Evolutionary conservation across 2,329 filamentous ascomycete species (phyloP), one percentile per base, ranked within the genome.

Genomic region (Ophiostoma sp.): DNA sequence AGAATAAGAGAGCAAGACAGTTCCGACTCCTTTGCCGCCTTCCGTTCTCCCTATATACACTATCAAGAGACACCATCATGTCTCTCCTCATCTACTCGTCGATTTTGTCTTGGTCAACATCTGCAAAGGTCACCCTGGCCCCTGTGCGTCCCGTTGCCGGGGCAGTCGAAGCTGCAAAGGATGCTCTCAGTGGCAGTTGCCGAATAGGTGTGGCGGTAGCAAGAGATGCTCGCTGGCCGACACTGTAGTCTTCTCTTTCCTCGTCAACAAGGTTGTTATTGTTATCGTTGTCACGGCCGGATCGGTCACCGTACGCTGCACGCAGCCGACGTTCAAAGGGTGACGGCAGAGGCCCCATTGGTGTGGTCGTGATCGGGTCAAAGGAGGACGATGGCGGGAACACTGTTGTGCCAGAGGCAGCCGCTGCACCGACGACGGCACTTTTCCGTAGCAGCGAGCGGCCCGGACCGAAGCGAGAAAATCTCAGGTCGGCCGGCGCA

Each of bases 281-380:
- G 48, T 61, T 7, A 39, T 25, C 52, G 22, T 39, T 19, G 9
- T 52, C 63, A n/a, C 36, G n/a, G 25, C 25, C 71, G 4, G 28
- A 17, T 19, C 22, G 61, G 36, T 68, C 66, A 39, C 73, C 71
- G 59, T 77, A 77, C 1, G 74, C 76, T 12, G 74, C 74, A n/a
- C 77, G 74, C 70, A 78, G 74, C 2, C 74, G 74, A 4, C 77
- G 73, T 55, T 77, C 77, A 72, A 77, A 77, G 7, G 76, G 74
- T 22, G 76, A 76, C 2, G 76, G 75, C 48, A 78, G 71, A 2
- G 77, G 77, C 1, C 70, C 77, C 73, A 76, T 75, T 15, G 77
- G 77, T 4, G 77, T 78, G 0, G 77, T 77, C 2, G 77, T 78
- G 25, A 69, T 22, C 8, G 72, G 57, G 28, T 69, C 71, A 19